Evolutionary conservation across 2,329 filamentous ascomycete species (phyloP).

Genomic region (Aspergillus awamori): DNA sequence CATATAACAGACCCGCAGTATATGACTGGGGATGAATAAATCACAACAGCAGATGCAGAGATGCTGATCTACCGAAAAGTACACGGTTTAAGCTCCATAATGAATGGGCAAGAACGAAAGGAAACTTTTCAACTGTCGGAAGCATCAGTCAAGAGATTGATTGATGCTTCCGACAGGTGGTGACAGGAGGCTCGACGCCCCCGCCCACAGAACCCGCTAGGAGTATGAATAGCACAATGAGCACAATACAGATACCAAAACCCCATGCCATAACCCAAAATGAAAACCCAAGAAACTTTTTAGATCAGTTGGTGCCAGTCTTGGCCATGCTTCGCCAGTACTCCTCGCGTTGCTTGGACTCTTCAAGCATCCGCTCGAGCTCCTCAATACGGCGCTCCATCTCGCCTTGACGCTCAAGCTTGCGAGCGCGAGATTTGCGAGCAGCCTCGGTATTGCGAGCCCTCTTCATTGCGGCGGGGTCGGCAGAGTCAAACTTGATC

Average conservation of each 20-base stretch:
- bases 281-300: constrained; percentile 17
- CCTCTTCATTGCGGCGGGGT: constrained; percentile 84
- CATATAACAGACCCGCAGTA: not conserved
- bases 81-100: constrained; percentile 9
- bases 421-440: constrained; percentile 87
- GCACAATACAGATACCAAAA: constrained; percentile 18
- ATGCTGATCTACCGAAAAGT: constrained; percentile 8
- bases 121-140: constrained; percentile 32
- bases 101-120: constrained; percentile 1
- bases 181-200: constrained; percentile 38
- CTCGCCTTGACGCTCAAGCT: constrained; percentile 73
- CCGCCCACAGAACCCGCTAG: constrained; percentile 34
- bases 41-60: not conserved
- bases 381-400: constrained; percentile 74
- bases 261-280: constrained; percentile 10
- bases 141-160: constrained; percentile 23
- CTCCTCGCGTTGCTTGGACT: constrained; percentile 40
- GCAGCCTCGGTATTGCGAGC: constrained; percentile 91
- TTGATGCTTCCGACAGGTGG: constrained; percentile 30
- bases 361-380: constrained; percentile 55
- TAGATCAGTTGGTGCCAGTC: constrained; percentile 23
- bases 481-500: constrained; percentile 73
- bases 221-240: constrained; percentile 22
- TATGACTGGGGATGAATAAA: constrained; percentile 12
- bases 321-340: constrained; percentile 41